These are phyloP conservation scores for Exophiala alcalophila DNA, from an alignment of 2,329 filamentous ascomycete species.

Conservation along the genomic window DNA sequence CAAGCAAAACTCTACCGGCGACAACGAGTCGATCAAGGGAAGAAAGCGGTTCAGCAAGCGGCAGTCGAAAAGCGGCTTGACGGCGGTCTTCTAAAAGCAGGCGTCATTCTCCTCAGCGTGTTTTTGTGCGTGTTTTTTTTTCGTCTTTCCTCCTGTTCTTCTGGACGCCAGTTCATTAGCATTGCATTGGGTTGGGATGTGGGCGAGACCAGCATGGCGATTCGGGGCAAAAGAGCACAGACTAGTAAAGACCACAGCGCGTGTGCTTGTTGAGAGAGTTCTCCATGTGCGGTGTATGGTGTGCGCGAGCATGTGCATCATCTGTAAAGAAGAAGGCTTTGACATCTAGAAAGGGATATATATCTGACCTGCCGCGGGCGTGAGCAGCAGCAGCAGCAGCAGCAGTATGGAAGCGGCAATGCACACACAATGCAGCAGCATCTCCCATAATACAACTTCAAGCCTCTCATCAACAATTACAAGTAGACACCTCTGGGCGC, in stretches of 20 bases:
- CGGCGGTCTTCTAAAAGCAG: conserved; percentile 68
- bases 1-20: conserved; percentile 44
- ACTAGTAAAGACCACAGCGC: not conserved
- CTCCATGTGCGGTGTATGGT: too few species aligned
- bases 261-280: conserved; percentile 2
- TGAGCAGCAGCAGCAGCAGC: too few species aligned
- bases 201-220: conserved; percentile 17
- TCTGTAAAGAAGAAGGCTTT: conserved; percentile 6
- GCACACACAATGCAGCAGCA: too few species aligned
- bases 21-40: conserved; percentile 56
- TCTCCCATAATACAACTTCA: too few species aligned
- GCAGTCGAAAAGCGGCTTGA: conserved; percentile 90
- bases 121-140: too few species aligned
- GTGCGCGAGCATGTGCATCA: too few species aligned
- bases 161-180: conserved; percentile 15
- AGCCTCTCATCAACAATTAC: too few species aligned
- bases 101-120: too few species aligned
- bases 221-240: conserved; percentile 12
- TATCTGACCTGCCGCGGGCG: too few species aligned
- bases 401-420: too few species aligned
- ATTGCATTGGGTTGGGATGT: conserved; percentile 23
- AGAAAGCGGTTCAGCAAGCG: conserved; percentile 79
- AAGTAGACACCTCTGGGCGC: too few species aligned
- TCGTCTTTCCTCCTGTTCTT: conserved; percentile 13
- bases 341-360: conserved; percentile 23